Evolutionary conservation across 768 basidiomycete species (phyloP), one percentile per base, ranked within the genome.

Genomic region (Podaxis rugospora): DNA sequence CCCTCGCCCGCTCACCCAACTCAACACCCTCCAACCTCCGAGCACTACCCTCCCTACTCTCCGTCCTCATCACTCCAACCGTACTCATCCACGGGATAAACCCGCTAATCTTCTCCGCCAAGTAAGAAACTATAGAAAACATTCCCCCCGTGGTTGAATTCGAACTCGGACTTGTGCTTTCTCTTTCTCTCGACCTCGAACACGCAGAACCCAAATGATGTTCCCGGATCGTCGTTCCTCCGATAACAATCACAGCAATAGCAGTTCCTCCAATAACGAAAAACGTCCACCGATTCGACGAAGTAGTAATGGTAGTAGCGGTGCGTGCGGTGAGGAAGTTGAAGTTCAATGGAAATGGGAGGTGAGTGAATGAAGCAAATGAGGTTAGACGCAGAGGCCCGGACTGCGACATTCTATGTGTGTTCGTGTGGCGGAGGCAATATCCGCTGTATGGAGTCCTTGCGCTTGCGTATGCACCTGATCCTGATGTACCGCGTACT

Each of bases 191-290:
- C 13, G 18, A 47, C 46, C 6, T 25, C 35, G 28, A 23, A 21
- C 11, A 14, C 37, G 25, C 9, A 25, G 57, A 27, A 32, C 32
- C 32, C 32, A 32, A 23, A 39, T 39, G 32, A 37, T 50, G 25
- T 11, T 49, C 47, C 47, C 47, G 21, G 16, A 37, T 27, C 27
- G 27, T 35, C 13, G 55, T 27, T 57, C 57, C 57, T n/a, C 57
- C 57, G 35, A 59, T 40, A 27, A 42, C 49, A 18, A 52, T 42
- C 39, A 39, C 50, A 51, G 49, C 57, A 51, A 59, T 42, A 16
- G 50, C 57, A 7, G 50, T 51, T 44, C 57, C 57, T 39, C 57
- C 50, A 42, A 59, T 40, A 42, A 51, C 51, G 18, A 59, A 28
- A 25, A 51, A 51, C 3, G 57, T 56, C 55, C 44, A 56, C 55